Evolutionary conservation across 495 filamentous ascomycete genomes (phyloP).

Genomic region (Baudoinia panamericana): DNA sequence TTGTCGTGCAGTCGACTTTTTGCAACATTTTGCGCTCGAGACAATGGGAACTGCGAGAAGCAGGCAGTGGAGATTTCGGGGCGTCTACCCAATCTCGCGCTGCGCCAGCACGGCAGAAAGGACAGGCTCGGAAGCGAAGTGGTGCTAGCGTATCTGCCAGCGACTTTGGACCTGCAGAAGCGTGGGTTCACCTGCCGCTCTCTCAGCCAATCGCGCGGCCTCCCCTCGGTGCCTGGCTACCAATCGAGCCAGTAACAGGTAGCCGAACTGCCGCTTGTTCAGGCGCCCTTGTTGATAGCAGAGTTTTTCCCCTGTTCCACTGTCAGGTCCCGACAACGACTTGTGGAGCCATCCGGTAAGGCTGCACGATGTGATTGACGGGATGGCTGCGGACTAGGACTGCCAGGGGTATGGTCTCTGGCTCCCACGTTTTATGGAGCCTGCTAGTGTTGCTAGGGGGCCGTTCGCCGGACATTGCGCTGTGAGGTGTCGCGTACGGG

Average conservation of each 20-base stretch:
- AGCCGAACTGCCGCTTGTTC: neutral
- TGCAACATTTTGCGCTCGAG: too few relatives aligned
- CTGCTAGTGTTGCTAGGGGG: neutral
- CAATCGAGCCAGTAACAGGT: conserved; percentile 2
- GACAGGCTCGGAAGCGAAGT: too few relatives aligned
- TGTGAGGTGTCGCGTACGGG: neutral
- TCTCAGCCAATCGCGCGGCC: conserved; percentile 6
- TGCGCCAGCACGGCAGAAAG: too few relatives aligned
- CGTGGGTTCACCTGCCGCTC: conserved; percentile 9
- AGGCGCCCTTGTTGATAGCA: neutral
- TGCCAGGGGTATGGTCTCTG: conserved; percentile 1
- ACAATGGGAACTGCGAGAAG: too few relatives aligned
- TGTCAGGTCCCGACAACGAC: neutral
- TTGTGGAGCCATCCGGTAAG: neutral
- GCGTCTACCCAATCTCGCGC: too few relatives aligned
- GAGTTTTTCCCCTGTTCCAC: conserved; percentile 1
- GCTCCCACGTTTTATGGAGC: conserved; percentile 16
- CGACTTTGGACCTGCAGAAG: conserved; percentile 8
- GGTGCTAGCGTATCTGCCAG: too few relatives aligned
- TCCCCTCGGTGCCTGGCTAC: conserved; percentile 3
- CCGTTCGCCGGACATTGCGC: neutral
- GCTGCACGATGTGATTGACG: conserved; percentile 9
- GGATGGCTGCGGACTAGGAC: neutral
- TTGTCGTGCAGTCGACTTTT: too few relatives aligned
- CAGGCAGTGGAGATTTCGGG: too few relatives aligned